A percentile compares a stretch with the other conserved stretches of the same genome.
Conservation (phyloP, 2,329 filamentous ascomycete species). For the Fusarium sp. region DNA sequence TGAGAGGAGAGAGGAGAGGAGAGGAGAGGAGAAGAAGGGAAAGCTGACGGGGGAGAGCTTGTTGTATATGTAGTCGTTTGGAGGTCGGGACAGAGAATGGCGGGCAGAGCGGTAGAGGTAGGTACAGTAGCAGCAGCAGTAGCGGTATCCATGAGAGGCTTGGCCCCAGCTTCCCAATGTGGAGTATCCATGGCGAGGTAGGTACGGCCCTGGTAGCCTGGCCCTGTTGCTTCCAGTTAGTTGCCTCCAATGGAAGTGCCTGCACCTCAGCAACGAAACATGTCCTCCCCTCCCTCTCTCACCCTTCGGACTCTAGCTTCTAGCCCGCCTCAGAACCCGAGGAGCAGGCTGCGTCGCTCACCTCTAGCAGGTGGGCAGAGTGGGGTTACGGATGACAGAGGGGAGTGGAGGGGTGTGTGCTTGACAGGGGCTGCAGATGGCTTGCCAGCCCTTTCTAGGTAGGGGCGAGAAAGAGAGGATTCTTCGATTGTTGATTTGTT, state of each 20-base stretch:
- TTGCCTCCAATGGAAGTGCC: neutral
- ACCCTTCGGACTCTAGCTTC: slow-evolving; percentile 10
- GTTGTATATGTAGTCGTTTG: slow-evolving; percentile 44
- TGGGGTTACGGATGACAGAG: slow-evolving; percentile 43
- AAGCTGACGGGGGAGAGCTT: slow-evolving; percentile 32
- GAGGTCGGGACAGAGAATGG: slow-evolving; percentile 14
- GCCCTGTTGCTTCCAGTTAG: neutral
- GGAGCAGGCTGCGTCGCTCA: slow-evolving; percentile 14
- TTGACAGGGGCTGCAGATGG: slow-evolving; percentile 12
- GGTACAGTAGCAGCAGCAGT: neutral
- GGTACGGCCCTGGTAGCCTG: neutral
- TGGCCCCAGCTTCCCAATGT: slow-evolving; percentile 35
- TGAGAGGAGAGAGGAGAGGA: slow-evolving; percentile 39
- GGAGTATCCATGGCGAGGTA: slow-evolving; percentile 21
- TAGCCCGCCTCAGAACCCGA: slow-evolving; percentile 15
- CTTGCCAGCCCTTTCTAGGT: slow-evolving; percentile 7
- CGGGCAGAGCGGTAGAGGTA: slow-evolving; percentile 17
- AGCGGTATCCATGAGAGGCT: slow-evolving; percentile 35
- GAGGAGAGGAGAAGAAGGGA: slow-evolving; percentile 39
- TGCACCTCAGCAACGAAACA: slow-evolving; percentile 19
- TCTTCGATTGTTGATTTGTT: neutral
- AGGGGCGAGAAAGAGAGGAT: slow-evolving; percentile 3
- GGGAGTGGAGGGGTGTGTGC: slow-evolving; percentile 32
- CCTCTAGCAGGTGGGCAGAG: slow-evolving; percentile 29
- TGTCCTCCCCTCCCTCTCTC: neutral